Evolutionary conservation across 2,329 filamentous ascomycete genomes (phyloP).

Genomic region (Penicillium rolfsii): DNA sequence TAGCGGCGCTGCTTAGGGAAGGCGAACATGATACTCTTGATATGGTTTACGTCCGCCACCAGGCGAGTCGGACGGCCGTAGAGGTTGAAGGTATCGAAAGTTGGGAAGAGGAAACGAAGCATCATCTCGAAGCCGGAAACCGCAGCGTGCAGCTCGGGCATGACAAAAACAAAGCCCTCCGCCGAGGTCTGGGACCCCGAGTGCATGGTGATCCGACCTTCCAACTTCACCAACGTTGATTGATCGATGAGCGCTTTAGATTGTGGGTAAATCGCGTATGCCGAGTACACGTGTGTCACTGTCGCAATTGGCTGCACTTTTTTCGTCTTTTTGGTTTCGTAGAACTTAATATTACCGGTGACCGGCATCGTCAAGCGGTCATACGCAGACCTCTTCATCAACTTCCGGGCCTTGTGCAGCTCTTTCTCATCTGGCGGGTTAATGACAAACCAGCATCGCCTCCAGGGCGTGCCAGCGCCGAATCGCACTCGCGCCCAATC

Average conservation of each 20-base stretch:
- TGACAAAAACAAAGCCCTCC: slow-evolving; percentile 96
- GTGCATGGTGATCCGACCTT: slow-evolving; percentile 88
- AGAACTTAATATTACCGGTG: slow-evolving; percentile 93
- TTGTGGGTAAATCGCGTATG: slow-evolving; percentile 94
- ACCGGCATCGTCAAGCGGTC: slow-evolving; percentile 71
- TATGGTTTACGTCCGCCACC: slow-evolving; percentile 83
- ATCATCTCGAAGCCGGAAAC: slow-evolving; percentile 95
- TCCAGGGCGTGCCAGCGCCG: slow-evolving; percentile 93
- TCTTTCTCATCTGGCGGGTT: slow-evolving; percentile 93
- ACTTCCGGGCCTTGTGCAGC: slow-evolving; percentile 78
- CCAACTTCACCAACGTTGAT: slow-evolving; percentile 90
- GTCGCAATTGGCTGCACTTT: slow-evolving; percentile 89
- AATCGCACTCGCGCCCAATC: slow-evolving; percentile 96
- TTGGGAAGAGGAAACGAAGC: slow-evolving; percentile 87
- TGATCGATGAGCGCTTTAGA: slow-evolving; percentile 91
- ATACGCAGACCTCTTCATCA: slow-evolving; percentile 76
- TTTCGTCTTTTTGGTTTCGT: slow-evolving; percentile 91
- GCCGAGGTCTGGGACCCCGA: slow-evolving; percentile 73
- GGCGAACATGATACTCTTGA: slow-evolving; percentile 94
- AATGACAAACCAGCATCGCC: slow-evolving; percentile 95
- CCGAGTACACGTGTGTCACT: slow-evolving; percentile 85
- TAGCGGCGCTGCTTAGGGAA: slow-evolving; percentile 89
- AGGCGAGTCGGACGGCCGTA: slow-evolving; percentile 88
- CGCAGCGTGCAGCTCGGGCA: slow-evolving; percentile 92
- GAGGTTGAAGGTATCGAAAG: slow-evolving; percentile 87